Percentiles rank a stretch among this genome's conserved stretches.
phyloP scores from a whole-genome alignment of 441 rosid species.

The Pelargonium cotyledonis region DNA sequence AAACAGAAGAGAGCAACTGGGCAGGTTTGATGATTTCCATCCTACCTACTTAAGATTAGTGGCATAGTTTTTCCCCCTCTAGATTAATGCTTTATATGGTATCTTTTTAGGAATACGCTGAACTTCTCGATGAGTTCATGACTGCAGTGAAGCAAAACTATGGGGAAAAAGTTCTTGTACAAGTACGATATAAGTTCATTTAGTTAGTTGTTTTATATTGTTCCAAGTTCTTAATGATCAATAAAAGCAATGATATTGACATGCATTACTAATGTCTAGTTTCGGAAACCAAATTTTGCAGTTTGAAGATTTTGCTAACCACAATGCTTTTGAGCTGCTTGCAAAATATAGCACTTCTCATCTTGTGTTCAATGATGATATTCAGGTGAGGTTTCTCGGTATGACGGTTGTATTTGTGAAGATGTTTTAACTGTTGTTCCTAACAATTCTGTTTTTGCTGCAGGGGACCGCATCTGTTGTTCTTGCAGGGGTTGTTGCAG shows the following conservation, averaged over 20 bases:
- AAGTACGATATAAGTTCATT: not conserved
- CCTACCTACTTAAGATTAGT: not conserved
- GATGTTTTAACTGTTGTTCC: not conserved
- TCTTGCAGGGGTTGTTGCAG: slow-evolving; percentile 25
- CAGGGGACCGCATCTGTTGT: slow-evolving; percentile 27
- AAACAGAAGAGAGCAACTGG: slow-evolving; percentile 26
- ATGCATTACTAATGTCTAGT: not conserved
- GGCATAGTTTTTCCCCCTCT: not conserved
- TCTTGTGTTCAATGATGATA: slow-evolving; percentile 14
- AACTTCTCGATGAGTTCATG: slow-evolving; percentile 19
- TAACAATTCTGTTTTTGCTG: slow-evolving; percentile 12
- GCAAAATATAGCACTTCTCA: slow-evolving; percentile 13
- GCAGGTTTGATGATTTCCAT: slow-evolving; percentile 12
- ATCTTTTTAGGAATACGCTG: slow-evolving; percentile 23
- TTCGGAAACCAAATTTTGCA: not conserved
- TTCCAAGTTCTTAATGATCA: no score
- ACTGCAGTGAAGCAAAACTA: not conserved
- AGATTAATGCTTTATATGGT: not conserved
- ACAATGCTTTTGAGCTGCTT: slow-evolving; percentile 15
- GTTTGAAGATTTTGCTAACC: slow-evolving; percentile 18
- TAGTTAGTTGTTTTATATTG: not conserved
- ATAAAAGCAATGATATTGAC: no score
- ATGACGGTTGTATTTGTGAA: not conserved
- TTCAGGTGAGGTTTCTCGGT: slow-evolving; percentile 4
- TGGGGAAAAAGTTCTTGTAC: not conserved